phyloP scores from a whole-genome alignment of 2,329 filamentous ascomycete genomes.

The Daldinia eschscholtzii region DNA sequence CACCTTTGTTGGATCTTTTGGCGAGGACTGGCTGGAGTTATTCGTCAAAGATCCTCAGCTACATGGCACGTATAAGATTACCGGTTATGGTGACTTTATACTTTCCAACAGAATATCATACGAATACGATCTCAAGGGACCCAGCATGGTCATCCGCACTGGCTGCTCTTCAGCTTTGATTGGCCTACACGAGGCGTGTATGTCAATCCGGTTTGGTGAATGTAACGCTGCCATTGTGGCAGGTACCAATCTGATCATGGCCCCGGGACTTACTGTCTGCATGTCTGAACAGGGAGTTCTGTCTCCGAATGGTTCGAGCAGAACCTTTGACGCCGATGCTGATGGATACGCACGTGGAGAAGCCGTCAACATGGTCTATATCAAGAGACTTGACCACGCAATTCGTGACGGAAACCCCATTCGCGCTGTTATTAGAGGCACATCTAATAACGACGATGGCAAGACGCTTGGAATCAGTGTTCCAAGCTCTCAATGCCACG shows the following conservation, averaged over 20 bases:
- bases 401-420: constrained; percentile 61
- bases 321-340: constrained; percentile 59
- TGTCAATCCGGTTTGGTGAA: constrained; percentile 36
- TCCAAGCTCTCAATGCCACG: constrained; percentile 43
- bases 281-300: constrained; percentile 51
- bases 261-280: constrained; percentile 21
- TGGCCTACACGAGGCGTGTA: constrained; percentile 37
- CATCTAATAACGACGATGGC: constrained; percentile 59
- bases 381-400: constrained; percentile 63
- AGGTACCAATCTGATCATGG: constrained; percentile 33
- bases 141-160: constrained; percentile 41
- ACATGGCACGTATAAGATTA: constrained; percentile 29
- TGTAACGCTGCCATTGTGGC: constrained; percentile 37
- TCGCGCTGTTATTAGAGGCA: constrained; percentile 56
- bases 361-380: constrained; percentile 58
- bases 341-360: constrained; percentile 67
- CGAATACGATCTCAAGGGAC: constrained; percentile 42
- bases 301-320: constrained; percentile 47
- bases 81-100: constrained; percentile 33
- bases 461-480: constrained; percentile 48
- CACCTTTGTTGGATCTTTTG: constrained; percentile 54
- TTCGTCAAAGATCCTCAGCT: constrained; percentile 30
- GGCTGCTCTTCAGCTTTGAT: constrained; percentile 40
- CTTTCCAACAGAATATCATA: constrained; percentile 48
- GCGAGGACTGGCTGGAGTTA: constrained; percentile 52